A percentile compares a stretch with the other conserved stretches of the same genome.
These are phyloP conservation scores for Saksenaea vasiformis DNA, from an alignment of 371 early-diverging fungal species.

Conservation along the genomic window DNA sequence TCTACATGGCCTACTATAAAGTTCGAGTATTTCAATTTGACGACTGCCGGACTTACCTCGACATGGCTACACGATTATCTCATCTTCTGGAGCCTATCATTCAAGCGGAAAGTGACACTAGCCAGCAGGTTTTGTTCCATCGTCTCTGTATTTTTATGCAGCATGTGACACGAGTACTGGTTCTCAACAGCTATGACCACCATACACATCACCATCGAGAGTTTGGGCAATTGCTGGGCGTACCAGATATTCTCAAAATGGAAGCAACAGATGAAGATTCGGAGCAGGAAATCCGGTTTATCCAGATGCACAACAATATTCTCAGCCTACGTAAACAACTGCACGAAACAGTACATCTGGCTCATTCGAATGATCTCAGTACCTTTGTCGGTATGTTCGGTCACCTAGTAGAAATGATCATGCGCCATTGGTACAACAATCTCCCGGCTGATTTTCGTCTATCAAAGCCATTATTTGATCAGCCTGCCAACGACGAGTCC, in stretches of 20 bases:
- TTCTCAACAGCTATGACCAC: not conserved
- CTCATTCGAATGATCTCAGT: constrained; percentile 14
- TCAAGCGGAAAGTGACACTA: not conserved
- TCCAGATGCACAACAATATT: constrained; percentile 12
- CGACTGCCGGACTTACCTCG: constrained; percentile 16
- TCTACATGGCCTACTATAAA: constrained; percentile 26
- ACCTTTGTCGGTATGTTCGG: constrained; percentile 28
- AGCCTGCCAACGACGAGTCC: constrained; percentile 12
- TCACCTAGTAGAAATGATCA: constrained; percentile 38
- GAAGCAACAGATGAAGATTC: constrained; percentile 18
- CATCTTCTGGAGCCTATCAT: constrained; percentile 14
- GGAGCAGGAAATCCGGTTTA: constrained; percentile 14
- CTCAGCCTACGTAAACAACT: constrained; percentile 10
- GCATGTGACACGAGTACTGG: not conserved
- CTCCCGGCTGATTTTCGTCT: constrained; percentile 27
- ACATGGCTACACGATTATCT: constrained; percentile 29
- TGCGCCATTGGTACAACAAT: constrained; percentile 38
- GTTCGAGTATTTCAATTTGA: constrained; percentile 10
- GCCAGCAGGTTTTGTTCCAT: not conserved
- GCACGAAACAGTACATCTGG: constrained; percentile 12
- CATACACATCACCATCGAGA: not conserved
- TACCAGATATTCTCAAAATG: not conserved
- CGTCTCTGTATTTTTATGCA: not conserved
- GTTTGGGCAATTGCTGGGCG: not conserved
- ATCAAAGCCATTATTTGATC: constrained; percentile 34